Conservation (phyloP, 2,329 filamentous ascomycete species). For the Fusarium incarnatum region DNA sequence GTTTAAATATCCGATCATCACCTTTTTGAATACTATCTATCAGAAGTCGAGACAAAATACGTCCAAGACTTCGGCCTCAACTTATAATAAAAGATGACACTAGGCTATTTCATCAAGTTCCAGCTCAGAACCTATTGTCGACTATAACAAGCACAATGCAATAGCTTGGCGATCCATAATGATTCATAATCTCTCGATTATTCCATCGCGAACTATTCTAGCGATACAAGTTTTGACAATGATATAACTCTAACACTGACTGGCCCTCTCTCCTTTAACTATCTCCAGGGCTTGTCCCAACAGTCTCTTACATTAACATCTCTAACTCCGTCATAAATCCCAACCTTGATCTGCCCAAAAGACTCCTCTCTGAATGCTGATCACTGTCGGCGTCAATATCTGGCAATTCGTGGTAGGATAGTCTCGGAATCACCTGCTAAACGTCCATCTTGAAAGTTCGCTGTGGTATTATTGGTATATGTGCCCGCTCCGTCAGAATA, state of each 20-base stretch:
- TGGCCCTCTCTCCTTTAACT: neutral
- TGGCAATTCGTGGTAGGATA: slow-evolving; percentile 3
- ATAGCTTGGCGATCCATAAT: neutral
- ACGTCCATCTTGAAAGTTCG: slow-evolving; percentile 17
- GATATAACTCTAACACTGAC: neutral
- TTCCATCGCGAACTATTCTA: neutral
- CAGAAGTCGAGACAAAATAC: neutral
- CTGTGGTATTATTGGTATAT: slow-evolving; percentile 46
- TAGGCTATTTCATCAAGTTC: neutral
- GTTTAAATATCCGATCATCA: neutral
- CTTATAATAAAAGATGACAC: too few species aligned
- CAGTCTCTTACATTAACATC: neutral
- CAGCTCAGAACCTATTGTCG: neutral
- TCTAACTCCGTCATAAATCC: neutral
- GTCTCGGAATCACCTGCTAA: slow-evolving; percentile 8
- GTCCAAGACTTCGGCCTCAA: too few species aligned
- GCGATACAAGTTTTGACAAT: neutral
- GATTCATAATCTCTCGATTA: neutral
- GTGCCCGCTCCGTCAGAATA: slow-evolving; percentile 37
- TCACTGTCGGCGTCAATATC: neutral
- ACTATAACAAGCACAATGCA: neutral
- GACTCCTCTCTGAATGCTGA: neutral
- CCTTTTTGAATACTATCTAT: neutral
- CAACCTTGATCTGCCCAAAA: neutral
- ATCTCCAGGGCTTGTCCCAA: neutral